A percentile compares a stretch with the other conserved stretches of the same genome.
Conservation (phyloP, 2,329 filamentous ascomycete species). For the Verticillium isaacii region DNA sequence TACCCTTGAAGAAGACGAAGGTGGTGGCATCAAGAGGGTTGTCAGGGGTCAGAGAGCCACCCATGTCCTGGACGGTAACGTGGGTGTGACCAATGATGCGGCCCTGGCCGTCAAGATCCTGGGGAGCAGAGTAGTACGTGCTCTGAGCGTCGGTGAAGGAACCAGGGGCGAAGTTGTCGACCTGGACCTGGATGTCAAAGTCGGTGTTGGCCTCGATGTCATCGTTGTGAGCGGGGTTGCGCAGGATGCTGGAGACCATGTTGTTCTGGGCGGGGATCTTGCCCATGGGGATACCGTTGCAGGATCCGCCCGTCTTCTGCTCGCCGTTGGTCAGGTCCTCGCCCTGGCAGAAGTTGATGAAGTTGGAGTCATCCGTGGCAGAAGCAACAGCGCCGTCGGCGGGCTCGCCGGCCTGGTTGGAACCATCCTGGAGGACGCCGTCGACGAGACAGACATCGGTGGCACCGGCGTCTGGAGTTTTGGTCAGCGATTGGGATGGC, state of each 20-base stretch:
- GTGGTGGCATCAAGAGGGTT: conserved; percentile 46
- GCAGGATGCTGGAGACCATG: conserved; percentile 55
- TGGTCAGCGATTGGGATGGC: conserved; percentile 5
- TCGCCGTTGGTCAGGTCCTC: conserved; percentile 52
- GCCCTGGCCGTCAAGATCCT: conserved; percentile 42
- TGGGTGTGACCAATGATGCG: conserved; percentile 56
- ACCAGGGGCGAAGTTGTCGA: conserved; percentile 50
- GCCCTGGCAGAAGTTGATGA: conserved; percentile 54
- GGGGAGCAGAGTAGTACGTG: conserved; percentile 59
- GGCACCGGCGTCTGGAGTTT: conserved; percentile 11
- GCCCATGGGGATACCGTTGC: conserved; percentile 61
- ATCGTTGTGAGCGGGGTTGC: conserved; percentile 47
- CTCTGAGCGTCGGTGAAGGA: conserved; percentile 55
- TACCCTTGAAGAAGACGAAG: conserved; percentile 63
- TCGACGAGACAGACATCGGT: conserved; percentile 31
- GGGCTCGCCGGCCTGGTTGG: conserved; percentile 40
- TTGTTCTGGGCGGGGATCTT: conserved; percentile 49
- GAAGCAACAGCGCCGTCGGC: conserved; percentile 47
- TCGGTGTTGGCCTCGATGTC: conserved; percentile 39
- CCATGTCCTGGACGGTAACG: conserved; percentile 53
- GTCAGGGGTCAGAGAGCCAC: conserved; percentile 42
- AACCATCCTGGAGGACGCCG: conserved; percentile 45
- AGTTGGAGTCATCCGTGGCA: conserved; percentile 51
- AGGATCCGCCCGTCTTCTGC: conserved; percentile 54
- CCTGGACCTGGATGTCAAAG: conserved; percentile 50